Evolutionary conservation across 2,329 filamentous ascomycete genomes (phyloP), one percentile per base, ranked within the genome.

Genomic region (Pseudogymnoascus sp.): DNA sequence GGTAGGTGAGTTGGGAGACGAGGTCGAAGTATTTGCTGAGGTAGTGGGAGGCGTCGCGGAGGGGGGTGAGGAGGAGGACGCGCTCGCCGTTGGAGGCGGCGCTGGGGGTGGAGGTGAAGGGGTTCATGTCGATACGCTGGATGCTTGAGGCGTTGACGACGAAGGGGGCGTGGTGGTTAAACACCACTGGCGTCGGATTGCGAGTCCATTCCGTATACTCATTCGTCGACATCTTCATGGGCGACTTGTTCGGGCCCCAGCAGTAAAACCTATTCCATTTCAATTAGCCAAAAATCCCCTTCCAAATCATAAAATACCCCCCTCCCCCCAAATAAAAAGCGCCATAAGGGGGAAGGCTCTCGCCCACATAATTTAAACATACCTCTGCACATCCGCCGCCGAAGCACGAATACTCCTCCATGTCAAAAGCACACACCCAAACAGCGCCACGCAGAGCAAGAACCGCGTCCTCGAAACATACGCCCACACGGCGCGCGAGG

Each of bases 11-110:
- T 74, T 94, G 86, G 65, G 88, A 86, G 69, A 99, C 80, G 41
- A 99, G 87, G 74, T 97, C 92, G 74, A 99, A 97, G 77, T 97
- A 93, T 75, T 93, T 92, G 64, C 85, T 84, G 62, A 99, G 81
- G 74, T 91, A 91, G 10, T 81, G 81, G 8, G 91, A 85, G 63
- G 94, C 93, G 75, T 99, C 92, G 76, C 94, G 91, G 61, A 99
- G 81, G 25, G 94, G 94, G 0, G 94, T 97, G 66, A 97, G 82
- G 73, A 99, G 90, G 62, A 99, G 86, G 60, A 99, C 83, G 61
- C 89, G 87, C 79, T 99, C 93, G 72, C 90, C 84, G 75, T 95
- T 96, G 68, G 81, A 76, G 60, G 89, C 75, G 31, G 92, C 92
- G 71, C 93, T 86, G 64, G 83, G 81, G 9, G 91, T 95, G 1